These are phyloP conservation scores for Lachancea waltii DNA, from an alignment of 805 yeast species.

Conservation along the genomic window DNA sequence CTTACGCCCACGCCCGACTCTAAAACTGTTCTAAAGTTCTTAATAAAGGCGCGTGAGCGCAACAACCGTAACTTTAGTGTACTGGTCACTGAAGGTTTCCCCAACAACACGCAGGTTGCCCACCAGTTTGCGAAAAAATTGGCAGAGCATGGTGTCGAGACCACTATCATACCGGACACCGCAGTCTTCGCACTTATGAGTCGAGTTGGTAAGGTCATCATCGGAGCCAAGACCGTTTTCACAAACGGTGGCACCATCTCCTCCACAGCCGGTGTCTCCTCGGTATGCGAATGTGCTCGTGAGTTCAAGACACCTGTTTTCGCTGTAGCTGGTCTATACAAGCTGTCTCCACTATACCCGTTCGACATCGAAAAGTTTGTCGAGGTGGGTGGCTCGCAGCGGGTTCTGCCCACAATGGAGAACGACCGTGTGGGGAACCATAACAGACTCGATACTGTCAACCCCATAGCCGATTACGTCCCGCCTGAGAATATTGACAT, in stretches of 20 bases:
- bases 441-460: slow-evolving; percentile 42
- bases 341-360: slow-evolving; percentile 88
- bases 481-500: slow-evolving; percentile 93
- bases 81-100: slow-evolving; percentile 84
- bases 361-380: slow-evolving; percentile 76
- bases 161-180: slow-evolving; percentile 88
- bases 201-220: slow-evolving; percentile 89
- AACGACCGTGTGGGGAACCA: slow-evolving; percentile 75
- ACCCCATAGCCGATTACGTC: slow-evolving; percentile 85
- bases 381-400: slow-evolving; percentile 78
- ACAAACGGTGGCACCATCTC: slow-evolving; percentile 95
- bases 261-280: slow-evolving; percentile 81
- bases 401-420: slow-evolving; percentile 38
- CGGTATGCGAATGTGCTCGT: slow-evolving; percentile 93
- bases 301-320: slow-evolving; percentile 95
- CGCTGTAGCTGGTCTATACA: slow-evolving; percentile 90
- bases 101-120: slow-evolving; percentile 74
- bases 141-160: slow-evolving; percentile 80
- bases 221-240: slow-evolving; percentile 88
- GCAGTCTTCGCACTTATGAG: slow-evolving; percentile 95
- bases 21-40: slow-evolving; percentile 77
- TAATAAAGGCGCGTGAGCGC: slow-evolving; percentile 70
- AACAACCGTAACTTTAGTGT: slow-evolving; percentile 85
- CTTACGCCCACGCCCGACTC: slow-evolving; percentile 93
- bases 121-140: slow-evolving; percentile 74